Base-by-base conservation (phyloP, 2,329 filamentous ascomycete species). In the Hyphodiscus sp. region DNA sequence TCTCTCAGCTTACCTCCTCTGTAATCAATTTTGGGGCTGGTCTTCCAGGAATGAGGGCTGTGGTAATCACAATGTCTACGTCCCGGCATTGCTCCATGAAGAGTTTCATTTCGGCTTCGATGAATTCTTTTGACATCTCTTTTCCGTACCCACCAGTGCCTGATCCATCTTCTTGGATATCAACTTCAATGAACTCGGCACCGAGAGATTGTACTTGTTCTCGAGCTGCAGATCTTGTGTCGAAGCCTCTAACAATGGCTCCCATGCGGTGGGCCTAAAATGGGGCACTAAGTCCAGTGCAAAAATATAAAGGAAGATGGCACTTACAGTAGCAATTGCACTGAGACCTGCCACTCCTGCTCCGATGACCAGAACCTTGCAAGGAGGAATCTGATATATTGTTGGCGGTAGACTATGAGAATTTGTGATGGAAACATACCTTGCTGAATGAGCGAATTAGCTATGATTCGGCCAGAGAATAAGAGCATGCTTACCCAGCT, bases 81-180 rank as follows among this genome's bases (percentile, higher is more conserved):
- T 96, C 91, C 55, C 82, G 80, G 57, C 87, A 88, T 69, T 95
- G 91, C 61, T 94, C 87, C 67, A 88, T 83, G 71, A 96, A 96
- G 0, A 96, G 77, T 69, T 89, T 91, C 89, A 95, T 95, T 69
- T 96, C 89, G 6, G 90, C 90, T 56, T 90, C 89, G 68, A 94
- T 90, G 65, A 95, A 96, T 61, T 92, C 90, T 65, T 92, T 91
- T 51, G 89, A 94, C 90, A 95, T 95, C 66, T 91, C 89, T 66
- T 95, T 95, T 50, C 89, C 89, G 65, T 96, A 96, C 16, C 91
- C 91, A 26, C 91, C 90, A 9, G 87, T 83, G 2, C 89, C 90
- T 13, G 86, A 83, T 1, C 91, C 91, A 56, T 94, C 89, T 70
- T 96, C 91, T 61, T 92, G 69, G 20, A 95, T 76, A 15, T 89